Conservation (phyloP, 768 basidiomycete species). For the Leccinum arenicola region DNA sequence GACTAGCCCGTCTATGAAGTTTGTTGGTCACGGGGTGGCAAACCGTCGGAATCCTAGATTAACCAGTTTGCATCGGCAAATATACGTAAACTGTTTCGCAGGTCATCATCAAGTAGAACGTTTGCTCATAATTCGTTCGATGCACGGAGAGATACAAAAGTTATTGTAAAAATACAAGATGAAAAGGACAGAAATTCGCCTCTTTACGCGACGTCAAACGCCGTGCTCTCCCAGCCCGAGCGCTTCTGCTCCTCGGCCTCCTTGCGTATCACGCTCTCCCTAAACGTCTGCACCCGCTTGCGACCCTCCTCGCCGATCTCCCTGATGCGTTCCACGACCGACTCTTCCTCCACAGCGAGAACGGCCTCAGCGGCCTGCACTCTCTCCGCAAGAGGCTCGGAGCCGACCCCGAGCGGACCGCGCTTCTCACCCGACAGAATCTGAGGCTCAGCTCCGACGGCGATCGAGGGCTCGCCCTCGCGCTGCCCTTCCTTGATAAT, state of each 20-base stretch:
- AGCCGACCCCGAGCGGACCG: constrained; percentile 58
- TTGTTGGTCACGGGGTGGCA: no score
- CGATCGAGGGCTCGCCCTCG: constrained; percentile 40
- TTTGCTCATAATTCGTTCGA: neutral
- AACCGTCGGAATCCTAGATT: no score
- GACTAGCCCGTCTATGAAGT: no score
- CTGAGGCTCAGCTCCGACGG: constrained; percentile 74
- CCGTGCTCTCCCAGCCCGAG: constrained; percentile 48
- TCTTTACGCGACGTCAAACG: constrained; percentile 38
- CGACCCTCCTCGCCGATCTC: constrained; percentile 34
- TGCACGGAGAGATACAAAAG: neutral
- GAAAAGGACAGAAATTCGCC: neutral
- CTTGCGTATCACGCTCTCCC: constrained; percentile 43
- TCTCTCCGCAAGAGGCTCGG: constrained; percentile 33
- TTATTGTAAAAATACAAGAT: neutral
- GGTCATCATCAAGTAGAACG: no score
- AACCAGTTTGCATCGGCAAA: no score
- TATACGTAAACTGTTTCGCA: no score
- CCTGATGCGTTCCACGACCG: constrained; percentile 34
- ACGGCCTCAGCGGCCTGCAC: neutral
- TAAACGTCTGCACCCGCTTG: constrained; percentile 41
- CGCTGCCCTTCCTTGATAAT: constrained; percentile 51
- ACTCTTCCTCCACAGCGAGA: neutral
- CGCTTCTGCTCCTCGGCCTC: constrained; percentile 33
- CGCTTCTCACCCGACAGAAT: constrained; percentile 64